Base-by-base conservation (phyloP, 140 eudicot species). In the Oenanthe javanica region DNA sequence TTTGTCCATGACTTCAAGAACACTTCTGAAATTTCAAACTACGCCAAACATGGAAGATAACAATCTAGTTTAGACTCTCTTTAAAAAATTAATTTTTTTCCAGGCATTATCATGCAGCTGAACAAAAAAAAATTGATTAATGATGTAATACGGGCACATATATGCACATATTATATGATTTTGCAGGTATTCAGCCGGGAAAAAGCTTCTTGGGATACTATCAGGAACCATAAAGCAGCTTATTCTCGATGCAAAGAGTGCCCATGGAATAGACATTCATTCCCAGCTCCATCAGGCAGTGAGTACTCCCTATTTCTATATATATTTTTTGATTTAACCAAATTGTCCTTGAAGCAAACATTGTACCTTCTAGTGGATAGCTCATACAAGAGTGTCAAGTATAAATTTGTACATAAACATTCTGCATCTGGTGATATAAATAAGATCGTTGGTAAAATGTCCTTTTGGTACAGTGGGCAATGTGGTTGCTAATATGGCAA, bases 401-500 rank as follows among this genome's bases (percentile, higher is more conserved):
- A n/a, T n/a, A n/a, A n/a, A n/a, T n/a, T n/a, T n/a, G n/a, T 46
- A 6, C 43, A 40, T 40, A 40, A n/a, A n/a, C n/a, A n/a, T n/a
- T n/a, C n/a, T n/a, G n/a, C n/a, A n/a, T n/a, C n/a, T n/a, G n/a
- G n/a, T n/a, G n/a, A n/a, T n/a, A n/a, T 40, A 40, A 40, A 40
- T 40, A 40, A 1, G 43, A 40, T 40, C 52, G 52, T 48, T 48
- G 1, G 52, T 9, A 48, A 10, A 48, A 12, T 54, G 12, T 12
- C 43, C 43, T 54, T 13, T 54, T 15, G 25, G 18, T 31, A 66
- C 38, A 93, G 98, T 93, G 98, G 96, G 85, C 72, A 47, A 88
- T 77, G 80, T 91, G 97, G 98, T 25, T 93, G 80, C 78, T 75
- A 36, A 84, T 79, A 31, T 91, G 92, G 96, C 87, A 82, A 84